Evolutionary conservation across 768 basidiomycete species (phyloP), one percentile per base, ranked within the genome.

Genomic region (Leucocoprinus birnbaumii): DNA sequence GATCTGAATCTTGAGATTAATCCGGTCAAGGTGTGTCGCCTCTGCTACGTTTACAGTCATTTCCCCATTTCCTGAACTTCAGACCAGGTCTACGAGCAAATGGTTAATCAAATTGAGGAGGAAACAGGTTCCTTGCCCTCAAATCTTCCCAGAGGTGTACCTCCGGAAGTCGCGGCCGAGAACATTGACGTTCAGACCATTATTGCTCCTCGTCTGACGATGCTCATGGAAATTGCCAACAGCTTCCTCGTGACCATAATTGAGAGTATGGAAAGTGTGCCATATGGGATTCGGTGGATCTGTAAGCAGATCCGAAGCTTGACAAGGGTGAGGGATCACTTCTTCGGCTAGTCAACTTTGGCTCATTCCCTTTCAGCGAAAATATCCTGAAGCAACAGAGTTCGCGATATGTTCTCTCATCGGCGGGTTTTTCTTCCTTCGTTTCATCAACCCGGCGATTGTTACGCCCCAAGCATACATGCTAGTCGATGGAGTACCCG

Each of bases 161-260:
- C 95, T 9, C 94, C 95, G 11, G 97, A 99, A 70, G 76, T 88
- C n/a, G 97, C 97, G 2, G 84, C 93, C 8, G 90, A 92, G 60
- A 98, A 99, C 66, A 73, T 83, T 2, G 97, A 99, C 68, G 97
- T 99, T 19, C 96, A 98, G 67, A 93, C 94, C 47, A 97, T 99
- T 73, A 98, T 99, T 63, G 91, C 93, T 6, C 97, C 97, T 14
- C 86, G 97, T 21, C 73, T 98, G 47, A 95, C 94, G 2, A 98
- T 99, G 97, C 80, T 99, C 59, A 98, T 99, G 94, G 97, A 99
- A 69, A 99, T 99, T 58, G 97, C 97, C 46, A 98, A 98, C 65
- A 92, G 89, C 64, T 98, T 99, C 75, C 77, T 99, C 56, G 78
- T 93, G 31, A 99, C 97, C 8, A 99, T 99, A 65, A 98, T 99